Evolutionary conservation across 2,329 filamentous ascomycete species (phyloP).

Genomic region (Colletotrichum coccodes): DNA sequence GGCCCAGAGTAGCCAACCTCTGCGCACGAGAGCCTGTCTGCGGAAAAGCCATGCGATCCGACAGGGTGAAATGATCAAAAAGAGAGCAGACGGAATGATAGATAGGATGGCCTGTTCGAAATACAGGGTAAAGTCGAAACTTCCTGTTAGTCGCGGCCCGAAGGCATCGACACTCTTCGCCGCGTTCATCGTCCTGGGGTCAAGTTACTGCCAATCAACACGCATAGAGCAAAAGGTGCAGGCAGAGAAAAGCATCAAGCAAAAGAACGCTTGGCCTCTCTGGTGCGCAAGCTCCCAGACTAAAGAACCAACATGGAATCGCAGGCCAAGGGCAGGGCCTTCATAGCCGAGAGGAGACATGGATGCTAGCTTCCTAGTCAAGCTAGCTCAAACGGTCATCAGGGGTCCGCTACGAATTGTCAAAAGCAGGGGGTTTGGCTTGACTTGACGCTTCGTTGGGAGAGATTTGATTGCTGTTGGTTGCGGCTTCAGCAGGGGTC

Average conservation of each 20-base stretch:
- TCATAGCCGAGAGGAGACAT: not conserved
- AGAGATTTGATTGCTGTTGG: not conserved
- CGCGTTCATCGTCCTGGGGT: not conserved
- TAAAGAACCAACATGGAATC: slow-evolving; percentile 1
- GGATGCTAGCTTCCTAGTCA: not conserved
- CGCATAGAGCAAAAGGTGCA: not conserved
- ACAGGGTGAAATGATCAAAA: slow-evolving; percentile 6
- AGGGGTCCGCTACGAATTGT: not conserved
- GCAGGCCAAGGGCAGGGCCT: too few relatives aligned
- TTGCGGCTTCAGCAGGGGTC: not conserved
- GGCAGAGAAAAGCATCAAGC: not conserved
- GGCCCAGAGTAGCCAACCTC: slow-evolving; percentile 28
- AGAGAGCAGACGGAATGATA: slow-evolving; percentile 18
- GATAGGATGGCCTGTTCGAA: slow-evolving; percentile 36
- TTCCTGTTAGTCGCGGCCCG: slow-evolving; percentile 8
- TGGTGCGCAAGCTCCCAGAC: not conserved
- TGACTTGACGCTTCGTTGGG: too few relatives aligned
- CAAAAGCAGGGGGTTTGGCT: too few relatives aligned
- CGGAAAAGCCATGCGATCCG: slow-evolving; percentile 15
- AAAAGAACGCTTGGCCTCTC: not conserved
- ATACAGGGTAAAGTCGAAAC: slow-evolving; percentile 37
- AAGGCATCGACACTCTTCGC: slow-evolving; percentile 2
- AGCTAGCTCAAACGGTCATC: not conserved
- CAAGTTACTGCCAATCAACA: not conserved
- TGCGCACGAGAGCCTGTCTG: slow-evolving; percentile 9